phyloP scores from a whole-genome alignment of 805 yeast species.

The Pichia phayaonensis region DNA sequence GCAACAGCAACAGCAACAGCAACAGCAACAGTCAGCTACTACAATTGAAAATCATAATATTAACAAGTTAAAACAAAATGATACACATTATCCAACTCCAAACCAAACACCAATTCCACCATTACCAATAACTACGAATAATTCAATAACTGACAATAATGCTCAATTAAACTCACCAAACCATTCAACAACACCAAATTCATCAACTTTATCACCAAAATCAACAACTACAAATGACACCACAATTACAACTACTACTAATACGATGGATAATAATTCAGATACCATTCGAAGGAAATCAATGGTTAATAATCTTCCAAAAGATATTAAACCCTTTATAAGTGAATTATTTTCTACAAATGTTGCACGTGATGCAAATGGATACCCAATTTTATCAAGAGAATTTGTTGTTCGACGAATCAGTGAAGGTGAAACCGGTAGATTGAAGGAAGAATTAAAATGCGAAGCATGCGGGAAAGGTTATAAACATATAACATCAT shows the following conservation, averaged over 20 bases:
- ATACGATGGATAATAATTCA: neutral
- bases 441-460: conserved; percentile 74
- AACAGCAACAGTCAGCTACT: neutral
- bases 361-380: conserved; percentile 10
- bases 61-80: neutral
- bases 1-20: neutral
- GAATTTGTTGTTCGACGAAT: conserved; percentile 78
- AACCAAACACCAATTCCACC: conserved; percentile 11
- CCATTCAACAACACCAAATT: neutral
- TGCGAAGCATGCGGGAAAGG: conserved; percentile 93
- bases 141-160: neutral
- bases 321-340: neutral
- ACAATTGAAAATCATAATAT: neutral
- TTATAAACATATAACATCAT: conserved; percentile 79
- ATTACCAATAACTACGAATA: neutral
- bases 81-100: conserved; percentile 12
- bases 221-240: neutral
- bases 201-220: neutral
- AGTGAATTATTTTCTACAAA: conserved; percentile 2
- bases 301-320: neutral
- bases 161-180: neutral
- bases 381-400: conserved; percentile 37
- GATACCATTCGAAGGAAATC: neutral
- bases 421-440: conserved; percentile 79
- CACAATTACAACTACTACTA: neutral